These are phyloP conservation scores for Hanseniaspora uvarum DNA, from an alignment of 1,139 yeast genomes.

Conservation along the genomic window DNA sequence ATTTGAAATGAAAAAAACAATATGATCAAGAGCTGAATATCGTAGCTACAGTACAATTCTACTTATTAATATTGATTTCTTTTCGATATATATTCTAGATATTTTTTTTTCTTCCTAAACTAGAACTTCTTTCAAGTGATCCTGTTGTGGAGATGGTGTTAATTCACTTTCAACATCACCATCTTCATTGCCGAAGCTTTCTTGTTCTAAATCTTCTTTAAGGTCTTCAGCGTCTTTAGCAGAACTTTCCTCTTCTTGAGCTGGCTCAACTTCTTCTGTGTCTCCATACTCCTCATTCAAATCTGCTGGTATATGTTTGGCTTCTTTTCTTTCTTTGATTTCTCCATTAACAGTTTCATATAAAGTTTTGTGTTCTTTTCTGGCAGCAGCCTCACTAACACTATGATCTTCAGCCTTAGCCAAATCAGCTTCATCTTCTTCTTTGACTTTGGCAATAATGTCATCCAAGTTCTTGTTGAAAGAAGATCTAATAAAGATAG, in stretches of 20 bases:
- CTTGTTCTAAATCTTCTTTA: slow-evolving; percentile 1
- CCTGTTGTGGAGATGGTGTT: slow-evolving; percentile 3
- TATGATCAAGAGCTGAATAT: too few relatives aligned
- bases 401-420: slow-evolving; percentile 18
- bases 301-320: neutral
- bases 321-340: slow-evolving; percentile 13
- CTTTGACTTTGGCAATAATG: slow-evolving; percentile 12
- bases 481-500: slow-evolving; percentile 15
- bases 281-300: neutral
- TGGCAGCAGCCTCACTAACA: neutral
- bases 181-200: neutral
- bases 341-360: neutral
- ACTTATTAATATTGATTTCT: too few relatives aligned
- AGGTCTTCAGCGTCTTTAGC: neutral
- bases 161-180: neutral
- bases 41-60: too few relatives aligned
- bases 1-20: too few relatives aligned
- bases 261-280: neutral
- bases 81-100: neutral
- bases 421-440: slow-evolving; percentile 24
- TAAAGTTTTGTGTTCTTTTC: slow-evolving; percentile 7
- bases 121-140: slow-evolving; percentile 9
- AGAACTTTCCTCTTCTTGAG: neutral
- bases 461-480: slow-evolving; percentile 17
- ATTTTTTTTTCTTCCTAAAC: neutral